A percentile compares a stretch with the other conserved stretches of the same genome.
phyloP scores from a whole-genome alignment of 768 basidiomycete species.

The Coprinopsis cinerea region DNA sequence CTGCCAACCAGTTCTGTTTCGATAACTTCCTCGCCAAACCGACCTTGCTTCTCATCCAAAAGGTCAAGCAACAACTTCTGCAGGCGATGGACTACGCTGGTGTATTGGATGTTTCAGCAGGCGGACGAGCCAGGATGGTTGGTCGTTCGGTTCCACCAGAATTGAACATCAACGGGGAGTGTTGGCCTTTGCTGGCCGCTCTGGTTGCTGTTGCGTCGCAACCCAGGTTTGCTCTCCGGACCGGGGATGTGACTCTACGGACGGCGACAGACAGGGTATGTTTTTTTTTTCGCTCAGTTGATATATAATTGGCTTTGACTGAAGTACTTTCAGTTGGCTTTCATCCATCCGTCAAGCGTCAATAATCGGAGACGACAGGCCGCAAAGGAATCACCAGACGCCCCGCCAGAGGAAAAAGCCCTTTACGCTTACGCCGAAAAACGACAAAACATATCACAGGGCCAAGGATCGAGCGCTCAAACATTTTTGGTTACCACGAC shows the following conservation, averaged over 20 bases:
- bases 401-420: constrained; percentile 51
- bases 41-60: constrained; percentile 75
- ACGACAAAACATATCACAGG: constrained; percentile 62
- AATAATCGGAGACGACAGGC: constrained; percentile 59
- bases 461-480: constrained; percentile 38
- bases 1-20: constrained; percentile 69
- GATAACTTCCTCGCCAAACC: constrained; percentile 89
- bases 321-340: constrained; percentile 51
- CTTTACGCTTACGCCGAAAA: constrained; percentile 83
- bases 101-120: constrained; percentile 75
- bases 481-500: constrained; percentile 78
- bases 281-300: constrained; percentile 1
- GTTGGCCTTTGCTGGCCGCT: constrained; percentile 71
- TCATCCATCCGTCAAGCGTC: constrained; percentile 85
- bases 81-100: constrained; percentile 75
- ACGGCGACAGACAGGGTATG: constrained; percentile 82
- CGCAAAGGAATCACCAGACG: constrained; percentile 21
- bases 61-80: constrained; percentile 72
- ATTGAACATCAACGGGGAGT: constrained; percentile 68
- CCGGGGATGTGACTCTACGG: constrained; percentile 58
- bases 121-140: constrained; percentile 34
- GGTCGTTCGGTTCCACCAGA: constrained; percentile 48
- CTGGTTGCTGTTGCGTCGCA: constrained; percentile 82
- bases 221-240: constrained; percentile 84
- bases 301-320: constrained; percentile 11